These are phyloP conservation scores for Pythium pyrilobum DNA, from an alignment of 352 stramenopile genomes.

Conservation along the genomic window DNA sequence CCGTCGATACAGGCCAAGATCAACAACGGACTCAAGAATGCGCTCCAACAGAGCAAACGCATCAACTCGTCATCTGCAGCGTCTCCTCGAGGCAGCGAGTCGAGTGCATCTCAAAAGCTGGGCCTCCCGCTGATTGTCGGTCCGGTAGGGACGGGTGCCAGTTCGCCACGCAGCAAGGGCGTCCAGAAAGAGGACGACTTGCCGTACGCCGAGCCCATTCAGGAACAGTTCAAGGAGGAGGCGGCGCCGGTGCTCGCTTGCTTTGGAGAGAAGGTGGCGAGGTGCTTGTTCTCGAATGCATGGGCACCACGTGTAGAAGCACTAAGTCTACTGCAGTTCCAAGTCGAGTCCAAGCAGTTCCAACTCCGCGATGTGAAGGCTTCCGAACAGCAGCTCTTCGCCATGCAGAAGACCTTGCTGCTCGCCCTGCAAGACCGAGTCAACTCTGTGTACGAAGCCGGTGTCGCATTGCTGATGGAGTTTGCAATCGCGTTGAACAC, in stretches of 20 bases:
- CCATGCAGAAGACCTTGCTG: slow-evolving; percentile 51
- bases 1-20: slow-evolving; percentile 78
- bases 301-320: slow-evolving; percentile 79
- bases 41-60: slow-evolving; percentile 60
- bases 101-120: no score
- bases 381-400: slow-evolving; percentile 18
- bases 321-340: slow-evolving; percentile 67
- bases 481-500: slow-evolving; percentile 55
- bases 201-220: slow-evolving; percentile 72
- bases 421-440: slow-evolving; percentile 68
- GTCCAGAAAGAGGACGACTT: slow-evolving; percentile 67
- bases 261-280: slow-evolving; percentile 71
- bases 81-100: neutral
- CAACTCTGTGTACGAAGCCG: slow-evolving; percentile 74
- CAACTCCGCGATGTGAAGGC: slow-evolving; percentile 29
- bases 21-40: slow-evolving; percentile 71
- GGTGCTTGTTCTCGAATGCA: slow-evolving; percentile 75
- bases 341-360: slow-evolving; percentile 51
- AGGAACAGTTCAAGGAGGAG: slow-evolving; percentile 53
- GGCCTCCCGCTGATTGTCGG: no score
- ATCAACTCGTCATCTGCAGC: slow-evolving; percentile 16
- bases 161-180: slow-evolving; percentile 41
- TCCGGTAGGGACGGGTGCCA: no score
- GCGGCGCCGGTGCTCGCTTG: slow-evolving; percentile 32
- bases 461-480: slow-evolving; percentile 64